Evolutionary conservation across 495 filamentous ascomycete genomes (phyloP).

Genomic region (Aspergillus mulundensis): DNA sequence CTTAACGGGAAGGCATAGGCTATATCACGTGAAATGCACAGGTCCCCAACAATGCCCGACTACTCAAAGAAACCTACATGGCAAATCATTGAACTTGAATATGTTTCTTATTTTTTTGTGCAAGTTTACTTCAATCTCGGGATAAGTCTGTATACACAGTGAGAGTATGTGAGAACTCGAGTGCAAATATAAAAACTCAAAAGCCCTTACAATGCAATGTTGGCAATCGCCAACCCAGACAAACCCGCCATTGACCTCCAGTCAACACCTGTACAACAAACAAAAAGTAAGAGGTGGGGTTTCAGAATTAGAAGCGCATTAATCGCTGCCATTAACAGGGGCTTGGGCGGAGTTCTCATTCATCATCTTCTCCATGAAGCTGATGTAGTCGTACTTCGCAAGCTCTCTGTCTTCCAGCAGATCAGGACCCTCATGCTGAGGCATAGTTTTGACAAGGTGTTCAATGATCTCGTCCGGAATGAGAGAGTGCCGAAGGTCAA

Average conservation of each 20-base stretch:
- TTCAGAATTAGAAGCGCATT: neutral
- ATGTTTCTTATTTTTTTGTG: constrained; percentile 3
- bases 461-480: constrained; percentile 96
- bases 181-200: constrained; percentile 14
- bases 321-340: constrained; percentile 29
- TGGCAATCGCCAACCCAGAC: constrained; percentile 19
- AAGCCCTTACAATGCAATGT: constrained; percentile 31
- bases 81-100: neutral
- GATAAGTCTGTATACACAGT: constrained; percentile 9
- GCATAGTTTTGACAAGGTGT: constrained; percentile 82
- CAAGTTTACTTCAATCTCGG: neutral
- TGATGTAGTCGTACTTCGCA: constrained; percentile 85
- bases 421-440: constrained; percentile 72
- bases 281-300: constrained; percentile 18
- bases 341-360: constrained; percentile 26
- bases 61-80: too few species aligned
- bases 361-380: constrained; percentile 81
- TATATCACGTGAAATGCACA: neutral
- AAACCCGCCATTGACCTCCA: constrained; percentile 22
- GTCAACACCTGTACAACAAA: constrained; percentile 24
- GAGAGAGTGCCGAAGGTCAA: constrained; percentile 89
- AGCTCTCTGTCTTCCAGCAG: constrained; percentile 70
- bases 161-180: constrained; percentile 11
- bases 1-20: neutral
- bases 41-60: neutral